Evolutionary conservation across 2,329 filamentous ascomycete genomes (phyloP), one percentile per base, ranked within the genome.

Genomic region (Epichloe aotearoae): DNA sequence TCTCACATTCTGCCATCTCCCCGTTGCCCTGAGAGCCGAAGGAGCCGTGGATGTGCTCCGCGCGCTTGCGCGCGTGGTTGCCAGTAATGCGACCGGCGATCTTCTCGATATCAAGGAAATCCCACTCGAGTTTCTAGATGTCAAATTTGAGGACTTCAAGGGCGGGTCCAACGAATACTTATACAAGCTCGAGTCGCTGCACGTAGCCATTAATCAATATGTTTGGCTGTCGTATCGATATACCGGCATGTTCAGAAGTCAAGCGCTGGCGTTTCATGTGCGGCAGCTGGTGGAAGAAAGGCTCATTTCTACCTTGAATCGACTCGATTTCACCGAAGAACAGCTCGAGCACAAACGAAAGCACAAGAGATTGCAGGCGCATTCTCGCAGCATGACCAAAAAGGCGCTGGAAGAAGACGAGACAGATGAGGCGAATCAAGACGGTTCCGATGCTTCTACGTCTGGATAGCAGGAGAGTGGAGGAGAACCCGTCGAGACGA

Each of bases 161-260:
- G 63, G 67, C 0, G 63, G 64, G 1, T 64, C 66, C 14, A 68
- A 75, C 49, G 64, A 71, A 0, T 87, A 88, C 57, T 73, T 98
- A 11, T 70, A 72, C 50, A 68, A 73, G 8, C 72, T 97, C 19
- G 93, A 98, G 64, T 65, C 71, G 3, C 73, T 98, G 15, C 93
- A 98, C 69, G 86, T 87, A 59, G 74, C 80, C 30, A 71, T 98
- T 38, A 88, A 91, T 43, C 71, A 90, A 45, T 98, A 97, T 63
- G 75, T 95, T 2, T 98, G 93, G 93, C 74, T 98, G 15, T 91
- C 86, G 58, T 97, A 91, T 66, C 83, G 91, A 6, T 95, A 91
- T 65, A 75, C 81, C 3, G 86, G 87, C 46, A 75, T 94, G 47
- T 95, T 96, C 65, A 77, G 72, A 5, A 86, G 83, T 56, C 80